Percentiles rank a stretch among this genome's conserved stretches.
Conservation (phyloP, 352 stramenopile genomes). For the Blastocystis sp. region DNA sequence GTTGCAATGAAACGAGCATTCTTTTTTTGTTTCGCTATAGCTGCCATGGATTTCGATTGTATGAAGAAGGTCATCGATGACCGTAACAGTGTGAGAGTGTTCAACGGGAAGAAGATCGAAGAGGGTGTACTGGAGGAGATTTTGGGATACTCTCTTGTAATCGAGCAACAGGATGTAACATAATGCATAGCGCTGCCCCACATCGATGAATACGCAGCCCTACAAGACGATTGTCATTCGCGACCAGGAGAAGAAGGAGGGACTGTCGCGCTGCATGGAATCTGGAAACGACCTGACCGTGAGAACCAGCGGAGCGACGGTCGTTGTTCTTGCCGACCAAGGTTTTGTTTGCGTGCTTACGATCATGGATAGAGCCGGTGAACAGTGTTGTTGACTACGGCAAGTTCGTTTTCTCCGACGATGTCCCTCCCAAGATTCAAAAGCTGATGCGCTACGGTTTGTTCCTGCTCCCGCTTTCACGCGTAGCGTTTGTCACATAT, state of each 20-base stretch:
- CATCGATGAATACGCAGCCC: conserved; percentile 62
- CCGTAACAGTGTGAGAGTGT: conserved; percentile 52
- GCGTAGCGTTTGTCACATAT: conserved; percentile 12
- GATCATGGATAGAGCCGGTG: conserved; percentile 19
- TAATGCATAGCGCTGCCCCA: conserved; percentile 49
- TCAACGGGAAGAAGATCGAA: conserved; percentile 29
- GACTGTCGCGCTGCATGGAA: conserved; percentile 29
- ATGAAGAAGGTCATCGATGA: conserved; percentile 53
- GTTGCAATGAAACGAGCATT: background rate
- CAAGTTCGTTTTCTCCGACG: conserved; percentile 22
- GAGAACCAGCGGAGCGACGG: conserved; percentile 50
- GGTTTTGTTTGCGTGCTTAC: background rate
- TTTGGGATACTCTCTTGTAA: conserved; percentile 54
- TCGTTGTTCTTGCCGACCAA: conserved; percentile 41
- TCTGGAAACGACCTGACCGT: conserved; percentile 46
- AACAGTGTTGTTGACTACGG: conserved; percentile 6
- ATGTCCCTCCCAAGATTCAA: background rate
- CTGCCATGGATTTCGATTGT: conserved; percentile 5
- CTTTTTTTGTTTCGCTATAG: conserved; percentile 9
- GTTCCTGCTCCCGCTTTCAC: background rate
- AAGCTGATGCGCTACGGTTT: conserved; percentile 33
- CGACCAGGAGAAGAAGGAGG: conserved; percentile 52
- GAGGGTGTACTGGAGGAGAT: conserved; percentile 50
- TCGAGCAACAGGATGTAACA: background rate
- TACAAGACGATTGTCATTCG: conserved; percentile 59